A percentile compares a stretch with the other conserved stretches of the same genome.
phyloP scores from a whole-genome alignment of 78 protist species.

The Creolimax fragrantissima region DNA sequence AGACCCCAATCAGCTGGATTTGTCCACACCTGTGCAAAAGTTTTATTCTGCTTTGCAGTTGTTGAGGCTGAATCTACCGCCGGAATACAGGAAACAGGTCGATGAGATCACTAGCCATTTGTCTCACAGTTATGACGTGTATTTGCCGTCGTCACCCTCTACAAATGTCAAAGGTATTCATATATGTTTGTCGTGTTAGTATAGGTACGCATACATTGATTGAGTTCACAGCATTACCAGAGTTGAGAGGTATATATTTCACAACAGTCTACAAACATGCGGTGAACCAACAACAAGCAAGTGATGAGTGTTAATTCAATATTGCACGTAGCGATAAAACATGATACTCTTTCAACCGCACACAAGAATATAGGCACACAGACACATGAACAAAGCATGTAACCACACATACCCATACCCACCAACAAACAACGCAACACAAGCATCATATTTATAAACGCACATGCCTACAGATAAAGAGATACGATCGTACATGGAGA shows the following conservation, averaged over 20 bases:
- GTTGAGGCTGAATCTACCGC: background rate
- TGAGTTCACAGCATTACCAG: too few species aligned
- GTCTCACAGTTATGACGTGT: background rate
- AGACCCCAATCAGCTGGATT: background rate
- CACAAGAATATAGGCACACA: too few species aligned
- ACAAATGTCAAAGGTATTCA: background rate
- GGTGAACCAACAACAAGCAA: too few species aligned
- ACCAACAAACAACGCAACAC: too few species aligned
- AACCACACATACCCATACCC: too few species aligned
- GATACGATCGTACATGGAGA: background rate
- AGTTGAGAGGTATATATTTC: too few species aligned
- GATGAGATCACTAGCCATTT: background rate
- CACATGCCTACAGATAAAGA: background rate
- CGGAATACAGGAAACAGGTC: background rate
- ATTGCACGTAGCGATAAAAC: too few species aligned
- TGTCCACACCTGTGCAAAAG: background rate
- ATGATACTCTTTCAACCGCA: too few species aligned
- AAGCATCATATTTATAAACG: too few species aligned
- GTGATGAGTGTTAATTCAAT: too few species aligned
- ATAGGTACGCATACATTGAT: background rate
- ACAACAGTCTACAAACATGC: too few species aligned
- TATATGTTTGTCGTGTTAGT: background rate
- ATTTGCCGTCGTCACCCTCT: background rate
- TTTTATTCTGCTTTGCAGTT: background rate
- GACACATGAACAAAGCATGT: too few species aligned